phyloP scores from a whole-genome alignment of 305 asterid genomes.

The Fraxinus floribunda region DNA sequence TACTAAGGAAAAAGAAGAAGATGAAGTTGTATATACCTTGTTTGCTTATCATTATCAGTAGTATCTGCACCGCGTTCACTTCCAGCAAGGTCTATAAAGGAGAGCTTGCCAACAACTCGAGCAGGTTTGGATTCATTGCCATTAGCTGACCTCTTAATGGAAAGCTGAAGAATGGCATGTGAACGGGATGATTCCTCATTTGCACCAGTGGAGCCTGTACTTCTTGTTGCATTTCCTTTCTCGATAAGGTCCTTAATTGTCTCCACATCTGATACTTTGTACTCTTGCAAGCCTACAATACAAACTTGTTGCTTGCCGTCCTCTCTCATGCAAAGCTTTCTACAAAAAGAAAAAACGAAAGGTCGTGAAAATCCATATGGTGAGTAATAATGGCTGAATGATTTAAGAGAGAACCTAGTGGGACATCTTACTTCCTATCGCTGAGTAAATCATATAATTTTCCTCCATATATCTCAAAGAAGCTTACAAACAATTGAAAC shows the following conservation, averaged over 20 bases:
- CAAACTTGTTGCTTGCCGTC: conserved; percentile 98
- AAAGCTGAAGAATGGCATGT: conserved; percentile 98
- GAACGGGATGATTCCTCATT: conserved; percentile 98
- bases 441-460: conserved; percentile 89
- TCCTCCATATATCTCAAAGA: conserved; percentile 98
- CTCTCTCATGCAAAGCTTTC: conserved; percentile 99
- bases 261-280: conserved; percentile 87
- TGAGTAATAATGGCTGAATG: neutral
- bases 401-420: neutral
- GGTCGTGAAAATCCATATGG: conserved; percentile 12
- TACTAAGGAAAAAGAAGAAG: neutral
- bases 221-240: conserved; percentile 86
- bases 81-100: conserved; percentile 99
- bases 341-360: conserved; percentile 32
- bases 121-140: conserved; percentile 92
- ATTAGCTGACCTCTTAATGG: conserved; percentile 75
- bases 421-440: conserved; percentile 77
- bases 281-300: conserved; percentile 97
- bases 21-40: conserved; percentile 53
- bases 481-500: conserved; percentile 83
- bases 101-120: conserved; percentile 87
- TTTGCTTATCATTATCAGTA: conserved; percentile 95
- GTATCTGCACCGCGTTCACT: conserved; percentile 99
- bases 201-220: conserved; percentile 97
- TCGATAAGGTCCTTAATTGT: conserved; percentile 89